Evolutionary conservation across 495 filamentous ascomycete species (phyloP).

Genomic region (Penicillium herquei): DNA sequence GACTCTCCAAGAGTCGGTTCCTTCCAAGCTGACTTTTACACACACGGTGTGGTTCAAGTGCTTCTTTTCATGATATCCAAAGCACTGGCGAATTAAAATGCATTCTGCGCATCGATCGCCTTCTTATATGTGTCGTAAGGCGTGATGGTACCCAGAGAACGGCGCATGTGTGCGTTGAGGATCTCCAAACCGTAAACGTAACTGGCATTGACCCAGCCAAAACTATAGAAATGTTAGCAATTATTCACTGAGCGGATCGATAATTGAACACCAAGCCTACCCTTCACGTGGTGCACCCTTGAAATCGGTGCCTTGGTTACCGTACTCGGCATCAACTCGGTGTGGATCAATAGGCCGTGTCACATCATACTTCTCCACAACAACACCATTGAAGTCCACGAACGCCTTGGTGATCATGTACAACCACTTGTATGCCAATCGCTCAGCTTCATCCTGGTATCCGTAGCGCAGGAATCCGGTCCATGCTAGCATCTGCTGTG

Average conservation of each 20-base stretch:
- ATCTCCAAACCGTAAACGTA: conserved; percentile 87
- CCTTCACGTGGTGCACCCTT: conserved; percentile 93
- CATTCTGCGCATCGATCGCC: conserved; percentile 34
- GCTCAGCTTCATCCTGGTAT: conserved; percentile 82
- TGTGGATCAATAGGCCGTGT: conserved; percentile 86
- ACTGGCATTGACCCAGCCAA: conserved; percentile 98
- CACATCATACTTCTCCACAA: conserved; percentile 98
- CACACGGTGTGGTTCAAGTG: neutral
- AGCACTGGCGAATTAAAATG: conserved; percentile 9
- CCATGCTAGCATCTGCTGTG: conserved; percentile 98
- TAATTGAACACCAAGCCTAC: conserved; percentile 53
- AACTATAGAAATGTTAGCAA: conserved; percentile 55
- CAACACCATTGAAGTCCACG: conserved; percentile 94
- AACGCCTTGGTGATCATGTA: conserved; percentile 98
- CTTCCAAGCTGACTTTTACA: neutral
- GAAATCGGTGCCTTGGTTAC: conserved; percentile 92
- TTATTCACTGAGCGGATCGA: neutral
- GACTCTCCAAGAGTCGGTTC: neutral
- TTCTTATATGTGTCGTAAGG: conserved; percentile 68
- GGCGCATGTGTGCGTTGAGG: conserved; percentile 77
- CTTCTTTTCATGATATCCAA: neutral
- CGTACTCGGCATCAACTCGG: conserved; percentile 92
- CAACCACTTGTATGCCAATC: conserved; percentile 90
- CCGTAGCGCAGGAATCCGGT: conserved; percentile 86
- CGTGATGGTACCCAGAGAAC: conserved; percentile 80